Conservation (phyloP, 1,284 basidiomycete species). For the Volvariella volvacea region DNA sequence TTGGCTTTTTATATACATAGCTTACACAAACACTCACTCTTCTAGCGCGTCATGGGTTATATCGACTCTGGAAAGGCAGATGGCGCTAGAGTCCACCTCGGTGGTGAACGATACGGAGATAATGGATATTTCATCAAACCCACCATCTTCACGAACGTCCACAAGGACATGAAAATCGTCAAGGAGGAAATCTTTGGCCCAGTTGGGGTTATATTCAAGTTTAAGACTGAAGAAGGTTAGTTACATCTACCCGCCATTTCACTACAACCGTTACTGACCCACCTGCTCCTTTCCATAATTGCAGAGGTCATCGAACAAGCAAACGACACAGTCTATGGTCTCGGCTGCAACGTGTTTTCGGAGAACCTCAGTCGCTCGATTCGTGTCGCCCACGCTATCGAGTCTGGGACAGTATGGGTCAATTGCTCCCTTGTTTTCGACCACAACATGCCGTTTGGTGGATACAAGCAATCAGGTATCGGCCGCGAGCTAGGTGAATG, state of each 20-base stretch:
- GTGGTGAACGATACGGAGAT: conserved; percentile 69
- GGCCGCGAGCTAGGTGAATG: conserved; percentile 75
- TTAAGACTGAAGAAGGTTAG: conserved; percentile 44
- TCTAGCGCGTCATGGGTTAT: conserved; percentile 43
- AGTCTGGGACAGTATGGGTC: conserved; percentile 76
- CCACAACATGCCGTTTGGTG: background rate
- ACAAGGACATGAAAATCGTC: conserved; percentile 74
- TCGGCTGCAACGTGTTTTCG: conserved; percentile 74
- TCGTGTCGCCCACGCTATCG: conserved; percentile 61
- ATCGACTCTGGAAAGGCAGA: conserved; percentile 80
- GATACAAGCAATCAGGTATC: conserved; percentile 69
- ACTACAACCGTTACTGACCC: no score
- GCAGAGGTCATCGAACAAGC: conserved; percentile 69
- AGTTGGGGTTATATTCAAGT: conserved; percentile 64
- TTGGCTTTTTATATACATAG: background rate
- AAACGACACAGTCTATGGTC: conserved; percentile 84
- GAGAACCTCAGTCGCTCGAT: conserved; percentile 65
- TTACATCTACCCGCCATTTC: no score
- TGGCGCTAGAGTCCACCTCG: conserved; percentile 74
- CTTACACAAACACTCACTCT: background rate
- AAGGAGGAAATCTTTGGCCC: conserved; percentile 87
- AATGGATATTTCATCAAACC: conserved; percentile 74
- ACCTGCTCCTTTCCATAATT: no score
- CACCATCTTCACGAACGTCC: conserved; percentile 76
- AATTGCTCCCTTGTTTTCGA: conserved; percentile 41